Percentiles rank a stretch among this genome's conserved stretches.
Evolutionary conservation across 768 basidiomycete genomes (phyloP).

Genomic region (Psilocybe tampanensis): DNA sequence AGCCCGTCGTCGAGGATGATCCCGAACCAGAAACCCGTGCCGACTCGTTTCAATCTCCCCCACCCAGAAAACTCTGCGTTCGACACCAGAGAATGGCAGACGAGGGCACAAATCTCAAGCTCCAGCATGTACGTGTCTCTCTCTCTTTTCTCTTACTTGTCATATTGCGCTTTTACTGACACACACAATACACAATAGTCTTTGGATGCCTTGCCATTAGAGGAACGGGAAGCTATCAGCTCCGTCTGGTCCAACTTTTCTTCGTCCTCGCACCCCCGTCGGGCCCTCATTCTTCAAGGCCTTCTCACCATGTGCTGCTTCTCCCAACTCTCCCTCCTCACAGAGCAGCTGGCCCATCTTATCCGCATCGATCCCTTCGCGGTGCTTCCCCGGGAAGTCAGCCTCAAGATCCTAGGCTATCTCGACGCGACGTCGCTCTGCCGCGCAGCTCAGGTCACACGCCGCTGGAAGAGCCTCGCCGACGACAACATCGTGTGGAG

Average conservation of each 20-base stretch:
- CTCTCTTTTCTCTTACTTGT: conserved; percentile 1
- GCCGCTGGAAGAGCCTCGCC: conserved; percentile 83
- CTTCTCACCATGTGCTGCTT: conserved; percentile 99
- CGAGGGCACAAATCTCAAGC: conserved; percentile 87
- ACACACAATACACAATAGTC: conserved; percentile 70
- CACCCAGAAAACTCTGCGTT: conserved; percentile 82
- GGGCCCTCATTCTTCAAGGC: conserved; percentile 94
- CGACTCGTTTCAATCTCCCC: conserved; percentile 39
- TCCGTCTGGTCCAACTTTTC: conserved; percentile 97
- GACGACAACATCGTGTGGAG: conserved; percentile 97
- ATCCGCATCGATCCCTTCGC: conserved; percentile 96
- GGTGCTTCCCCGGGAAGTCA: conserved; percentile 88
- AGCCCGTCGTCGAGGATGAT: conserved; percentile 29
- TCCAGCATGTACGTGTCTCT: conserved; percentile 69
- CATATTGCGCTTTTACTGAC: conserved; percentile 7
- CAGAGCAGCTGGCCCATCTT: conserved; percentile 87
- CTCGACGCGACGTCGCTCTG: conserved; percentile 94
- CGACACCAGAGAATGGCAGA: conserved; percentile 97
- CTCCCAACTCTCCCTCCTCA: conserved; percentile 94
- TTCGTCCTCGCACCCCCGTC: conserved; percentile 86
- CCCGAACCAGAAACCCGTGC: conserved; percentile 26
- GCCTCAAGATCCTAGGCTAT: conserved; percentile 81
- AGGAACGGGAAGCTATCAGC: conserved; percentile 87
- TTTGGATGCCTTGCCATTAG: conserved; percentile 83
- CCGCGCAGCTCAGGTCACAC: conserved; percentile 89